These are phyloP conservation scores for Amniculicola lignicola DNA, from an alignment of 495 filamentous ascomycete species.

Conservation along the genomic window DNA sequence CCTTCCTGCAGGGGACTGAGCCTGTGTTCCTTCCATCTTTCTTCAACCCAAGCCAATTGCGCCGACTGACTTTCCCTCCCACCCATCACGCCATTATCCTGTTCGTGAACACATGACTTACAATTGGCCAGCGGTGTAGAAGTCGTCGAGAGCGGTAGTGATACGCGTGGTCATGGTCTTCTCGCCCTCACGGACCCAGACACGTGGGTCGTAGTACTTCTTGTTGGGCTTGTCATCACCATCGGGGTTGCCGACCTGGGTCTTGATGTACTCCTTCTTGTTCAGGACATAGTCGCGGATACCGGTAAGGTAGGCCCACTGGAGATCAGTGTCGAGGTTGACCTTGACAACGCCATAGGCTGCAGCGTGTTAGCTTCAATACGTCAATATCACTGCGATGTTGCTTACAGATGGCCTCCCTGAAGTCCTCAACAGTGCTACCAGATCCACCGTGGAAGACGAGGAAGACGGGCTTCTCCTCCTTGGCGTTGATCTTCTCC, in stretches of 20 bases:
- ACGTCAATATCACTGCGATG: too few species aligned
- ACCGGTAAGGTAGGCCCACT: constrained; percentile 82
- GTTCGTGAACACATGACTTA: constrained; percentile 46
- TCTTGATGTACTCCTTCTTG: constrained; percentile 91
- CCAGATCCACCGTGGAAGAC: constrained; percentile 99
- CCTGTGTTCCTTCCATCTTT: too few species aligned
- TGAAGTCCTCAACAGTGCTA: constrained; percentile 62
- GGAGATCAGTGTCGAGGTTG: constrained; percentile 86
- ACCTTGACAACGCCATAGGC: constrained; percentile 98
- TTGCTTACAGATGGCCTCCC: constrained; percentile 25
- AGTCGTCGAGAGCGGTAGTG: constrained; percentile 77
- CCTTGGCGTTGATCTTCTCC: constrained; percentile 61
- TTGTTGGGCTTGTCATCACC: constrained; percentile 97
- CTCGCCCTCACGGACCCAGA: constrained; percentile 93
- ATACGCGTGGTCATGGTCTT: constrained; percentile 90
- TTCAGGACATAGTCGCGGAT: constrained; percentile 88
- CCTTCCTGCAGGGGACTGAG: too few species aligned
- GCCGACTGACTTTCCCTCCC: too few species aligned
- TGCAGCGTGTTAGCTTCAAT: too few species aligned
- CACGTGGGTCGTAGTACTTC: constrained; percentile 85
- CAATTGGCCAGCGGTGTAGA: constrained; percentile 82
- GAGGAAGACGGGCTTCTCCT: constrained; percentile 93
- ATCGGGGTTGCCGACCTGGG: constrained; percentile 89
- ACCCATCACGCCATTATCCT: too few species aligned
- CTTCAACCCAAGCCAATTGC: too few species aligned